Evolutionary conservation across 1,284 basidiomycete genomes (phyloP).

Genomic region (Sanguinoderma infundibulare): DNA sequence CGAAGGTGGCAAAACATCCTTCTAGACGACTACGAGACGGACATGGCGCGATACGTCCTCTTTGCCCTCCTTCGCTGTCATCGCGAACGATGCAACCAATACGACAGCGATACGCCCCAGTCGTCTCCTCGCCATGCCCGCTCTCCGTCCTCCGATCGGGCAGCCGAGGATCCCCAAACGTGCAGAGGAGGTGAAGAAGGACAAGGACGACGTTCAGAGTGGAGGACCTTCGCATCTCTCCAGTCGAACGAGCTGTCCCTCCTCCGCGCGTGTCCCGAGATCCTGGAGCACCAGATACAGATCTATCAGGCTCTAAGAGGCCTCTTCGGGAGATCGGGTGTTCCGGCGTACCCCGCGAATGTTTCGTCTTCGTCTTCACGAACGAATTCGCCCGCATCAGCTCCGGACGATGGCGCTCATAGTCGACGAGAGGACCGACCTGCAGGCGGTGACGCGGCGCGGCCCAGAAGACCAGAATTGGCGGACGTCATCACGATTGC

Average conservation of each 20-base stretch:
- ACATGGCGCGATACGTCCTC: conserved; percentile 37
- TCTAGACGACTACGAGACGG: conserved; percentile 38
- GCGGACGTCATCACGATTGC: conserved; percentile 44
- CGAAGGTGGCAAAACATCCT: conserved; percentile 31
- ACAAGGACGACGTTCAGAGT: conserved; percentile 13
- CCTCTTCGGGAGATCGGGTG: conserved; percentile 21
- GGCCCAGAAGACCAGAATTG: conserved; percentile 28
- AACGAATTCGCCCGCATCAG: conserved; percentile 15
- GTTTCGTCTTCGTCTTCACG: conserved; percentile 14
- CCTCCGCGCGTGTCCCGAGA: conserved; percentile 32
- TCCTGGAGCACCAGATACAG: conserved; percentile 34
- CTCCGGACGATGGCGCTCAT: conserved; percentile 6
- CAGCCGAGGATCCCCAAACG: neutral
- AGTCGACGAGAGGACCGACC: neutral
- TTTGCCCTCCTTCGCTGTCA: conserved; percentile 31
- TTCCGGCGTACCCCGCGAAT: neutral
- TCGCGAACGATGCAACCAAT: conserved; percentile 20
- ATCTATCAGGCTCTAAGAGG: conserved; percentile 34
- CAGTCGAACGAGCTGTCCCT: conserved; percentile 34
- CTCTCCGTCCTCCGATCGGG: neutral
- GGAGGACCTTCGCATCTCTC: conserved; percentile 32
- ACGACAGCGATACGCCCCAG: neutral
- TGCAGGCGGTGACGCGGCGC: neutral
- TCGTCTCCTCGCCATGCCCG: neutral
- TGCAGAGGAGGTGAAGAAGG: neutral